Evolutionary conservation across 257 asterid genomes (phyloP).

Genomic region (Ocimum tenuiflorum): DNA sequence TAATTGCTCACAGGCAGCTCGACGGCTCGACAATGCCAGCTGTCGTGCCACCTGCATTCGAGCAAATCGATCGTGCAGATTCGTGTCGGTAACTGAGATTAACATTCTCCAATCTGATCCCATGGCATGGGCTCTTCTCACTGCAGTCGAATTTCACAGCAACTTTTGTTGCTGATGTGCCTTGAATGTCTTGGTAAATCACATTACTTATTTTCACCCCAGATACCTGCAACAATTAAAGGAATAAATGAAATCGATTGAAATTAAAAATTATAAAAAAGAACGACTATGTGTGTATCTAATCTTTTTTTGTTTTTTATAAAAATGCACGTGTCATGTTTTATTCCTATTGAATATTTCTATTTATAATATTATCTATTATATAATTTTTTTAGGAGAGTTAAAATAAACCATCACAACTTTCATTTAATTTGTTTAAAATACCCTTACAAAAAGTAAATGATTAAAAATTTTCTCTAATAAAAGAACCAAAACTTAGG

Average conservation of each 20-base stretch:
- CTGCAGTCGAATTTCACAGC: constrained; percentile 65
- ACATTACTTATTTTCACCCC: constrained; percentile 52
- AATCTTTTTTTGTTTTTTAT: too few relatives aligned
- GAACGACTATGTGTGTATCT: too few relatives aligned
- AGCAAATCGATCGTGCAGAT: constrained; percentile 33
- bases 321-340: too few relatives aligned
- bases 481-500: too few relatives aligned
- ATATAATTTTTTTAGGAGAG: too few relatives aligned
- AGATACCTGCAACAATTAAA: constrained; percentile 47
- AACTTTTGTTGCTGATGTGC: constrained; percentile 56
- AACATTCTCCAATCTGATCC: constrained; percentile 35
- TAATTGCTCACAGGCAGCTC: constrained; percentile 31
- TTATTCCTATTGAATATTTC: too few relatives aligned
- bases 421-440: too few relatives aligned
- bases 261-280: too few relatives aligned
- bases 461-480: too few relatives aligned
- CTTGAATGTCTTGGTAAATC: constrained; percentile 38
- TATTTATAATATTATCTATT: too few relatives aligned
- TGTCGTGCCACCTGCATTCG: constrained; percentile 41
- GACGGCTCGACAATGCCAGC: constrained; percentile 35
- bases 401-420: too few relatives aligned
- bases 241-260: not conserved
- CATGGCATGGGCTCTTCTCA: constrained; percentile 41
- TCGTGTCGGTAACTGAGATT: constrained; percentile 27
- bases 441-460: too few relatives aligned